These are phyloP conservation scores for Oryza coarctata DNA, from an alignment of 176 grass and related monocot species.

Conservation along the genomic window DNA sequence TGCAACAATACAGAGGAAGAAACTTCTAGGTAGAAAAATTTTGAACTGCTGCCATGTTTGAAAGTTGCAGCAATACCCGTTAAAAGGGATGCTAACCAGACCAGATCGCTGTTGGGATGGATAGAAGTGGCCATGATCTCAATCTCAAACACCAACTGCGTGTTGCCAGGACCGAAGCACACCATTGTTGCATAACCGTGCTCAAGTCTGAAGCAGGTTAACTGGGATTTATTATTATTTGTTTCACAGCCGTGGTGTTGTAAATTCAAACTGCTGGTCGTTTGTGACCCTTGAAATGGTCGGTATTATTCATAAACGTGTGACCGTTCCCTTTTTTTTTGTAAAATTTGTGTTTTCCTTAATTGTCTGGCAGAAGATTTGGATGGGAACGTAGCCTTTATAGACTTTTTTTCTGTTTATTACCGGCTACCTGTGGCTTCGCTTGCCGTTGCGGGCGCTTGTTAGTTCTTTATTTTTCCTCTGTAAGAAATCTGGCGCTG, in stretches of 20 bases:
- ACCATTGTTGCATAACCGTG: conserved; percentile 9
- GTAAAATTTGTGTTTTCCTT: conserved; percentile 34
- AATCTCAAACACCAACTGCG: background rate
- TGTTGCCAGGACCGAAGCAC: conserved; percentile 24
- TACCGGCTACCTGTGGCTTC: background rate
- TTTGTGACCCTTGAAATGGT: conserved; percentile 32
- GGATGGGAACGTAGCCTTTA: background rate
- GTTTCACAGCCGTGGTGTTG: conserved; percentile 32
- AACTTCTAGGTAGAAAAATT: conserved; percentile 50
- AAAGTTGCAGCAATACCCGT: background rate
- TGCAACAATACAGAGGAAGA: conserved; percentile 62
- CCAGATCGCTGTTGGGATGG: conserved; percentile 4
- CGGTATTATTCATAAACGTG: conserved; percentile 26
- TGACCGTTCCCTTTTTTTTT: background rate
- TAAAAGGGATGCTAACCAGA: conserved; percentile 27
- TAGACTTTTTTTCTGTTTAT: background rate
- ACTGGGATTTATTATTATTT: conserved; percentile 41
- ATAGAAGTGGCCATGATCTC: conserved; percentile 26
- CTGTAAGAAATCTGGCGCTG: background rate
- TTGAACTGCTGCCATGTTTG: conserved; percentile 24
- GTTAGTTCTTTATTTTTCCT: background rate
- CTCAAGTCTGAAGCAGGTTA: conserved; percentile 27
- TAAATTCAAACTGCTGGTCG: conserved; percentile 46
- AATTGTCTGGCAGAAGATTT: conserved; percentile 24
- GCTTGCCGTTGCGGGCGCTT: background rate